Evolutionary conservation across 2,329 filamentous ascomycete genomes (phyloP).

Genomic region (Daldinia sp.): DNA sequence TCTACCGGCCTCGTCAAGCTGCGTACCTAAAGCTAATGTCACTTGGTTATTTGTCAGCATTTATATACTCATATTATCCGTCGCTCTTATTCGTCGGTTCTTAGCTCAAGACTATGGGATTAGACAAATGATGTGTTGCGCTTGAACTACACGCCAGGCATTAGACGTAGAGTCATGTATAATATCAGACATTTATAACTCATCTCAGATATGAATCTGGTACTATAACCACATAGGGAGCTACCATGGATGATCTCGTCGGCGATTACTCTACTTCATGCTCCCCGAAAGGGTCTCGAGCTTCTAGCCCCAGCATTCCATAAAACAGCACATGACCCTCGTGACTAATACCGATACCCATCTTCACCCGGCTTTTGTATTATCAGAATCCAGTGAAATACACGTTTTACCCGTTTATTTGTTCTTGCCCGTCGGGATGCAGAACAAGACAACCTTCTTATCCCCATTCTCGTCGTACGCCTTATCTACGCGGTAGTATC

Average conservation of each 20-base stretch:
- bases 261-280: not conserved
- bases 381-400: not conserved
- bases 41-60: not conserved
- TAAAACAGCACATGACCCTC: not conserved
- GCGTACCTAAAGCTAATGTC: not conserved
- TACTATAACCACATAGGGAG: not conserved
- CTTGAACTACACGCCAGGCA: not conserved
- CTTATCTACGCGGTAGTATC: constrained; percentile 88
- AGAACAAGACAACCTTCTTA: constrained; percentile 64
- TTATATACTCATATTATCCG: not conserved
- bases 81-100: not conserved
- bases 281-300: not conserved
- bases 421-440: constrained; percentile 64
- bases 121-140: not conserved
- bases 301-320: not conserved
- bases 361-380: constrained; percentile 1
- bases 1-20: not conserved
- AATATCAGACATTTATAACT: not conserved
- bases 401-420: constrained; percentile 46
- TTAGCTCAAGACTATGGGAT: not conserved
- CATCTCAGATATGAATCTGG: not conserved
- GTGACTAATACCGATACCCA: not conserved
- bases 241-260: not conserved
- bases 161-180: not conserved
- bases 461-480: constrained; percentile 61